phyloP scores from a whole-genome alignment of 164 flowering plant genomes.

The Aristolochia californica region DNA sequence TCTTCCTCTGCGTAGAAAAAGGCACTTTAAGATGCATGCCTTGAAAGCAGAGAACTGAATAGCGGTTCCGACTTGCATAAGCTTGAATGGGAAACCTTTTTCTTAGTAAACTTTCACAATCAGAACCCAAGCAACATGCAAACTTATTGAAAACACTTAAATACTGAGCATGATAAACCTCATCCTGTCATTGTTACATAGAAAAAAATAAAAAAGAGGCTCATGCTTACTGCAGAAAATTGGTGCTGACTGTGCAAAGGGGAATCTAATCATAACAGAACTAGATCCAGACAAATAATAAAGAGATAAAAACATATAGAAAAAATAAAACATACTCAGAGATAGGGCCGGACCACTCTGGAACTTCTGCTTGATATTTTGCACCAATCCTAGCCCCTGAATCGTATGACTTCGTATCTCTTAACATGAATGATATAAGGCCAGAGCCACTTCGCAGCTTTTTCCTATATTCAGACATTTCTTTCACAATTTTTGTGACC shows the following conservation, averaged over 20 bases:
- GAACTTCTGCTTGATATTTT: constrained; percentile 72
- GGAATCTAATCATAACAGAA: not conserved
- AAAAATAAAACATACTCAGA: constrained; percentile 40
- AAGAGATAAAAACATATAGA: not conserved
- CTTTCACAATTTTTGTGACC: constrained; percentile 13
- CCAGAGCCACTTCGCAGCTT: constrained; percentile 17
- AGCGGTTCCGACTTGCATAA: too few relatives aligned
- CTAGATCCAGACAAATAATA: not conserved
- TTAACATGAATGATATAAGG: constrained; percentile 50
- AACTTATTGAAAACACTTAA: too few relatives aligned
- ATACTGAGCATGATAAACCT: too few relatives aligned
- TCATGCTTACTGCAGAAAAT: not conserved
- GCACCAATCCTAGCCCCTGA: constrained; percentile 69
- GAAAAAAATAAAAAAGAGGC: not conserved
- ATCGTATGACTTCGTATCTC: constrained; percentile 42
- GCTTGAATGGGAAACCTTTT: too few relatives aligned
- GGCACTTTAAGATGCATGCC: too few relatives aligned
- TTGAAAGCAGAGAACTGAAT: too few relatives aligned
- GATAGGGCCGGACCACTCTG: constrained; percentile 67
- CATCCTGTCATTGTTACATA: too few relatives aligned
- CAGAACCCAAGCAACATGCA: too few relatives aligned
- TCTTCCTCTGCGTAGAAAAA: too few relatives aligned
- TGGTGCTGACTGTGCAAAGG: not conserved
- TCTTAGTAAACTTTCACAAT: too few relatives aligned
- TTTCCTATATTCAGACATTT: constrained; percentile 16